Evolutionary conservation across 2,329 filamentous ascomycete species (phyloP).

Genomic region (Magnaporthales sp.): DNA sequence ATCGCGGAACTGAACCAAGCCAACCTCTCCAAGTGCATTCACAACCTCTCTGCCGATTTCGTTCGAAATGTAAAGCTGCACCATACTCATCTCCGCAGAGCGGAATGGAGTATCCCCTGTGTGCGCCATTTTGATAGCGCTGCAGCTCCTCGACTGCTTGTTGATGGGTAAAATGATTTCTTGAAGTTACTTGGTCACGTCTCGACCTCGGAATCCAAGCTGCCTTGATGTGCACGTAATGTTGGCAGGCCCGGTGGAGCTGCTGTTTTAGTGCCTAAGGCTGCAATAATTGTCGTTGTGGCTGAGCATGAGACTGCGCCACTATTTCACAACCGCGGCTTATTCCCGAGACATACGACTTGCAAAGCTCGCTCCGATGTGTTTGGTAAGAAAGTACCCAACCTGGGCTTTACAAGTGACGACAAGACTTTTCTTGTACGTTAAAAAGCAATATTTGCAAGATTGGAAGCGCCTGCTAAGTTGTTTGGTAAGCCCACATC

Average conservation of each 20-base stretch:
- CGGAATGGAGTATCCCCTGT: constrained; percentile 92
- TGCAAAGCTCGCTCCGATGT: too few relatives aligned
- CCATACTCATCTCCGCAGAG: constrained; percentile 99
- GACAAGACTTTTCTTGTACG: too few relatives aligned
- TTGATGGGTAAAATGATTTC: not conserved
- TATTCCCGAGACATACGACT: not conserved
- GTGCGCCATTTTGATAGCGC: constrained; percentile 46
- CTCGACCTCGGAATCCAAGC: not conserved
- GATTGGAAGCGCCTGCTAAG: too few relatives aligned
- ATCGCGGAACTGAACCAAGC: constrained; percentile 94
- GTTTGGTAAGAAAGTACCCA: too few relatives aligned
- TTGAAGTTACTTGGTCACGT: not conserved
- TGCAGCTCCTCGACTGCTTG: constrained; percentile 9
- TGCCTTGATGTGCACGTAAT: constrained; percentile 1
- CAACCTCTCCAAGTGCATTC: constrained; percentile 90
- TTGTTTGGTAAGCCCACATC: too few relatives aligned
- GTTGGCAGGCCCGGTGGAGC: not conserved
- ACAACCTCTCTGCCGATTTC: constrained; percentile 98
- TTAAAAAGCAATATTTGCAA: too few relatives aligned
- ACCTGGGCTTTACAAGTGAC: too few relatives aligned
- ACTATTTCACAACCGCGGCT: not conserved
- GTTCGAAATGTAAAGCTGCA: constrained; percentile 98
- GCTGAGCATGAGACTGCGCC: not conserved
- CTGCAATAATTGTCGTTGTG: not conserved
- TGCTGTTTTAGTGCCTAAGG: not conserved